phyloP scores from a whole-genome alignment of 78 protist genomes.

The Bigelowiella natans region DNA sequence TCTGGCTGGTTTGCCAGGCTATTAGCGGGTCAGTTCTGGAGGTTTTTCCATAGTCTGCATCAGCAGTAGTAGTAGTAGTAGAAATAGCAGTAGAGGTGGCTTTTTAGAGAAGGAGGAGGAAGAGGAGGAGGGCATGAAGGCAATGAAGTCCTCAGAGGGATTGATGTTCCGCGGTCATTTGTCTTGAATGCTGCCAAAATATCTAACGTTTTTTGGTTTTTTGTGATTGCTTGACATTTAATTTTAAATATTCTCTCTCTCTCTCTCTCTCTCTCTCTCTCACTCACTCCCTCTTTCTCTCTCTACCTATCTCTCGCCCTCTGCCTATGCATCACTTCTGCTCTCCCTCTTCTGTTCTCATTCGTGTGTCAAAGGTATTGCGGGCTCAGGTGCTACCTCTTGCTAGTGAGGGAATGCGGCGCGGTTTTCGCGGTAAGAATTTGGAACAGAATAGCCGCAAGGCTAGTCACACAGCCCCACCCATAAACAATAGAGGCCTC shows the following conservation, averaged over 20 bases:
- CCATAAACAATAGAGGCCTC: not conserved
- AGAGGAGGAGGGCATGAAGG: too few relatives aligned
- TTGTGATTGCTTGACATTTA: not conserved
- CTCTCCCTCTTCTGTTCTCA: not conserved
- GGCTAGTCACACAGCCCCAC: too few relatives aligned
- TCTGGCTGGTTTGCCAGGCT: not conserved
- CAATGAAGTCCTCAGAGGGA: too few relatives aligned
- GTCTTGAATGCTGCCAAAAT: too few relatives aligned
- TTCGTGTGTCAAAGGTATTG: not conserved
- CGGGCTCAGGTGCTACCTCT: not conserved
- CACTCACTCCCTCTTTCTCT: not conserved
- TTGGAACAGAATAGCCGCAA: not conserved
- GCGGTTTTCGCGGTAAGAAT: not conserved
- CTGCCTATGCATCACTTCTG: not conserved
- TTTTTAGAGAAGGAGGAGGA: too few relatives aligned
- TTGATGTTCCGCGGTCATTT: too few relatives aligned
- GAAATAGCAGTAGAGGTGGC: too few relatives aligned
- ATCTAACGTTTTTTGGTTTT: too few relatives aligned
- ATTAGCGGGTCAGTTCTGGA: not conserved
- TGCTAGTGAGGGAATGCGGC: not conserved
- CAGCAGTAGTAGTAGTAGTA: too few relatives aligned
- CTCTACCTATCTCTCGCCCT: not conserved
- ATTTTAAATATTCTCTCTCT: not conserved
- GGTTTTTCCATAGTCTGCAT: not conserved
- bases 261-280: not conserved